A percentile compares a stretch with the other conserved stretches of the same genome.
phyloP scores from a whole-genome alignment of 2,329 filamentous ascomycete species.

The Cladosporium halotolerans region DNA sequence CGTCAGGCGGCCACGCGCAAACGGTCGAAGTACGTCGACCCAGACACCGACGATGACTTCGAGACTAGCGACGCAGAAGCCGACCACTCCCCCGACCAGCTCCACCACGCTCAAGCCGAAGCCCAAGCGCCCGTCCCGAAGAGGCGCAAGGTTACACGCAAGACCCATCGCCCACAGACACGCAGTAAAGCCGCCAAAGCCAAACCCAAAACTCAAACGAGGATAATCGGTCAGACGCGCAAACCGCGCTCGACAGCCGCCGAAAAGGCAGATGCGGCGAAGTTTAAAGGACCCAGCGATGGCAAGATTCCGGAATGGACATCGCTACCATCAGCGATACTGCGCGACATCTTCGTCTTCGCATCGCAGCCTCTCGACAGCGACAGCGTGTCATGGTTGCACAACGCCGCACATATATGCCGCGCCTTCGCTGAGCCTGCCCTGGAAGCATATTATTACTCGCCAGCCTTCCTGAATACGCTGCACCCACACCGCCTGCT shows the following conservation, averaged over 20 bases:
- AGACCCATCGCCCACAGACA: slow-evolving; percentile 21
- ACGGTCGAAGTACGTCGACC: slow-evolving; percentile 29
- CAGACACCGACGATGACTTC: slow-evolving; percentile 32
- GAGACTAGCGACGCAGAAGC: slow-evolving; percentile 20
- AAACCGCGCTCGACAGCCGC: slow-evolving; percentile 15
- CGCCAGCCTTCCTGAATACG: slow-evolving; percentile 25
- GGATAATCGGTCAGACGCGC: slow-evolving; percentile 19
- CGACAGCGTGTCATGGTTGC: slow-evolving; percentile 28
- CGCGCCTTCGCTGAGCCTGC: slow-evolving; percentile 30
- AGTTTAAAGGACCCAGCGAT: slow-evolving; percentile 28
- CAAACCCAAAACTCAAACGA: slow-evolving; percentile 14
- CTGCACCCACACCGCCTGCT: slow-evolving; percentile 28
- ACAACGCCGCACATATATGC: slow-evolving; percentile 29
- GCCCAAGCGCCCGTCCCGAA: slow-evolving; percentile 12
- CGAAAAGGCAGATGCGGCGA: slow-evolving; percentile 15
- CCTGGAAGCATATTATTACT: slow-evolving; percentile 32
- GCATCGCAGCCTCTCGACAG: slow-evolving; percentile 24
- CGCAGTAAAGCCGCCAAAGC: slow-evolving; percentile 18
- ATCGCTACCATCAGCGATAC: slow-evolving; percentile 28
- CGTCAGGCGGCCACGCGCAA: slow-evolving; percentile 29
- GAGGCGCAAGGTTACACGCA: slow-evolving; percentile 16
- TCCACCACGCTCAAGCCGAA: slow-evolving; percentile 7
- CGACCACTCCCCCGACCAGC: slow-evolving; percentile 13
- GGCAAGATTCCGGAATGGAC: slow-evolving; percentile 29
- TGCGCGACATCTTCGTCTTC: slow-evolving; percentile 31